phyloP scores from a whole-genome alignment of 2,329 filamentous ascomycete genomes.

The Cordyceps javanica region DNA sequence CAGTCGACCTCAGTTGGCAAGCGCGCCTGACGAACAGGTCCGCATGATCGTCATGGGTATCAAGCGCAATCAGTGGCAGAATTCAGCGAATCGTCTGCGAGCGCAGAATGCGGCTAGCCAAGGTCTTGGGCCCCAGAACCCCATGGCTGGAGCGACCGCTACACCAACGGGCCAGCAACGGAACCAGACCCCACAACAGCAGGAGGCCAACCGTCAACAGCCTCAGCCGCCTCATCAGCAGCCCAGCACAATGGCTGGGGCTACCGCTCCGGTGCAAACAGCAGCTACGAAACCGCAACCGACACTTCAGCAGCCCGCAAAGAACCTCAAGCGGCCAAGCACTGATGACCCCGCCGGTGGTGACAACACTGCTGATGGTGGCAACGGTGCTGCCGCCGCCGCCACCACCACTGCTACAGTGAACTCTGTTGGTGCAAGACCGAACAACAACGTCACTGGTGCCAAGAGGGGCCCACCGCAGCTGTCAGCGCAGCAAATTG shows the following conservation, averaged over 20 bases:
- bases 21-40: slow-evolving; percentile 29
- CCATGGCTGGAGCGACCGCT: slow-evolving; percentile 13
- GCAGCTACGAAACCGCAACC: slow-evolving; percentile 19
- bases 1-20: slow-evolving; percentile 19
- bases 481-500: slow-evolving; percentile 30
- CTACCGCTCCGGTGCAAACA: slow-evolving; percentile 16
- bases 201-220: slow-evolving; percentile 28
- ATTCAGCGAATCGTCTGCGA: slow-evolving; percentile 21
- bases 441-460: slow-evolving; percentile 17
- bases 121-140: slow-evolving; percentile 14
- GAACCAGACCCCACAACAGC: slow-evolving; percentile 16
- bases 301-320: slow-evolving; percentile 25
- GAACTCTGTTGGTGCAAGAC: slow-evolving; percentile 14
- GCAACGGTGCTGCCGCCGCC: no score
- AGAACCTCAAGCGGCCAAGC: slow-evolving; percentile 46
- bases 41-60: slow-evolving; percentile 26
- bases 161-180: slow-evolving; percentile 16
- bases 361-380: slow-evolving; percentile 34
- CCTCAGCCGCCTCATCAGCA: slow-evolving; percentile 29
- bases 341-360: slow-evolving; percentile 37
- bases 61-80: slow-evolving; percentile 27
- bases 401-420: background rate
- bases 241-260: slow-evolving; percentile 17
- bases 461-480: slow-evolving; percentile 19
- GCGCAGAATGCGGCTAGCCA: slow-evolving; percentile 19